These are phyloP conservation scores for Coemansia sp. DNA, from an alignment of 192 early-diverging fungal genomes.

Conservation along the genomic window DNA sequence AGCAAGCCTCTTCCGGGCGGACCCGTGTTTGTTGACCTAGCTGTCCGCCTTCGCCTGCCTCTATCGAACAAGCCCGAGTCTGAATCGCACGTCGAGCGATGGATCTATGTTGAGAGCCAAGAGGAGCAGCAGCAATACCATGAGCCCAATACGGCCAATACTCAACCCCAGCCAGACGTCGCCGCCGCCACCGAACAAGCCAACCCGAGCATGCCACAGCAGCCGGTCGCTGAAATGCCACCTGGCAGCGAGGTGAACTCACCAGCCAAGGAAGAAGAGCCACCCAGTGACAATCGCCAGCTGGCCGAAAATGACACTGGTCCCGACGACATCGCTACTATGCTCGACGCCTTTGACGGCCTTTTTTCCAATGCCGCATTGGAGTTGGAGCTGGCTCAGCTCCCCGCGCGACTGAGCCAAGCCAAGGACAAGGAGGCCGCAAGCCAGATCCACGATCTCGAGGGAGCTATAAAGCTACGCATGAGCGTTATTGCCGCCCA, in stretches of 20 bases:
- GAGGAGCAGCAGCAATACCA: background rate
- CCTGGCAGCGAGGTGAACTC: background rate
- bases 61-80: constrained; percentile 36
- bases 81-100: constrained; percentile 20
- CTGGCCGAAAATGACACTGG: background rate
- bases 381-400: constrained; percentile 42
- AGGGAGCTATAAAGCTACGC: constrained; percentile 41
- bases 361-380: constrained; percentile 41
- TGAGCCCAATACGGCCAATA: background rate
- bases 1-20: constrained; percentile 36
- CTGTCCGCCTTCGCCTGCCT: constrained; percentile 39
- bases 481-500: constrained; percentile 45
- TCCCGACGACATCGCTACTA: constrained; percentile 25
- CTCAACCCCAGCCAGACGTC: background rate
- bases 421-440: constrained; percentile 7
- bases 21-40: constrained; percentile 36
- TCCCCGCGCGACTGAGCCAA: constrained; percentile 24
- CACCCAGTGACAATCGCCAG: background rate
- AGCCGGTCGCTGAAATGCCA: background rate
- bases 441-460: constrained; percentile 25
- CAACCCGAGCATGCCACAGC: background rate
- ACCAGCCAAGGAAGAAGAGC: background rate
- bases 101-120: constrained; percentile 34
- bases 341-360: constrained; percentile 30
- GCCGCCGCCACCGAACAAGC: background rate